These are phyloP conservation scores for Aureobasidium sp. DNA, from an alignment of 2,329 filamentous ascomycete genomes.

Conservation along the genomic window DNA sequence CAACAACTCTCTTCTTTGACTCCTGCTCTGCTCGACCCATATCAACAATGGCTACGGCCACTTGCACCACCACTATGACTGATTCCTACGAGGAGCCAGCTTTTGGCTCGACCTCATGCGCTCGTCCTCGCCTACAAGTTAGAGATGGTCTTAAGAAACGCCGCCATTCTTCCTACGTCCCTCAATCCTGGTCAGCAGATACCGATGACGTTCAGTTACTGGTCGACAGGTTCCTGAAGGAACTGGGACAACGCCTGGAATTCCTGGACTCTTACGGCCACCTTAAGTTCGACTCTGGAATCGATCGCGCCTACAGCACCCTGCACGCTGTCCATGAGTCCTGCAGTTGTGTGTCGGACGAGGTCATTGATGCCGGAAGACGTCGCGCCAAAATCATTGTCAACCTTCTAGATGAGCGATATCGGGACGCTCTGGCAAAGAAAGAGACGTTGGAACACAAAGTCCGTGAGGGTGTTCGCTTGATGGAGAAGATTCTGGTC, in stretches of 20 bases:
- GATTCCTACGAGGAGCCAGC: conserved; percentile 36
- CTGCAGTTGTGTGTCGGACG: conserved; percentile 83
- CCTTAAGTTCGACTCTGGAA: conserved; percentile 70
- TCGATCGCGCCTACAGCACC: conserved; percentile 76
- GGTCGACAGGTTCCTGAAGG: conserved; percentile 70
- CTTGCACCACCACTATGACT: conserved; percentile 18
- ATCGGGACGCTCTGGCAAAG: conserved; percentile 74
- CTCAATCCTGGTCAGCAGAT: conserved; percentile 35
- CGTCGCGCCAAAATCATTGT: conserved; percentile 81
- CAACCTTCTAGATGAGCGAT: conserved; percentile 80
- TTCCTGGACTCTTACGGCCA: conserved; percentile 84
- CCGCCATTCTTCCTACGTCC: conserved; percentile 39
- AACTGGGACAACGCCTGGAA: conserved; percentile 79
- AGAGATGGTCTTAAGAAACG: conserved; percentile 26
- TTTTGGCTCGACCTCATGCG: conserved; percentile 28
- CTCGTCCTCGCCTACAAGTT: conserved; percentile 21
- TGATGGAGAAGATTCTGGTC: conserved; percentile 76
- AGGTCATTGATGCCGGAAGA: conserved; percentile 78
- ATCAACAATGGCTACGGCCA: conserved; percentile 14
- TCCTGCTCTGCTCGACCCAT: background rate
- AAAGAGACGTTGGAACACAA: conserved; percentile 89
- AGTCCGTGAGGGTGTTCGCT: conserved; percentile 73
- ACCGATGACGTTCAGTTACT: conserved; percentile 39
- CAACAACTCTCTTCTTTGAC: background rate
- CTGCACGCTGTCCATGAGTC: conserved; percentile 78